These are phyloP conservation scores for Ceratobasidium sp. DNA, from an alignment of 1,284 basidiomycete genomes.

Conservation along the genomic window DNA sequence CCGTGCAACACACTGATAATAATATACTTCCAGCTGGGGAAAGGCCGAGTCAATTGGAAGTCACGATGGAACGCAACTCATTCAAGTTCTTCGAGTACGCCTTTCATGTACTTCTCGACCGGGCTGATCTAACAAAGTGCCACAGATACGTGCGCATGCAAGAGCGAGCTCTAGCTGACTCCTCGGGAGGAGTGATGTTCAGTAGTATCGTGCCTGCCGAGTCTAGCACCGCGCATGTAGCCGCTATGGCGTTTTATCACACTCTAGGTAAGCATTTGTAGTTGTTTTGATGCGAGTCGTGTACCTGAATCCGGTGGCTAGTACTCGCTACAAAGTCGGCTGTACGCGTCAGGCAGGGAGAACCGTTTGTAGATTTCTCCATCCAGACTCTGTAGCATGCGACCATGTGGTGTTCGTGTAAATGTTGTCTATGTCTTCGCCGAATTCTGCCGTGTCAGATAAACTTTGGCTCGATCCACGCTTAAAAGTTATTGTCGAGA, in stretches of 20 bases:
- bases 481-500: neutral
- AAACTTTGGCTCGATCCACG: neutral
- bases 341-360: constrained; percentile 64
- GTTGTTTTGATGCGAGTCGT: constrained; percentile 69
- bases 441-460: neutral
- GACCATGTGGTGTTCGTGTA: neutral
- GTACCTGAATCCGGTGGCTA: constrained; percentile 52
- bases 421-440: constrained; percentile 16
- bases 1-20: neutral
- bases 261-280: constrained; percentile 42
- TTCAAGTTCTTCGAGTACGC: constrained; percentile 80
- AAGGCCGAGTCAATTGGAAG: constrained; percentile 15
- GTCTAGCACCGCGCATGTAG: constrained; percentile 77
- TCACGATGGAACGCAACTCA: constrained; percentile 73
- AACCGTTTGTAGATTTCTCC: constrained; percentile 60
- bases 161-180: constrained; percentile 63
- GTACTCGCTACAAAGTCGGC: constrained; percentile 75
- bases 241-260: constrained; percentile 81
- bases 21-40: neutral
- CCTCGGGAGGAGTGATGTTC: constrained; percentile 61
- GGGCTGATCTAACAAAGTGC: neutral
- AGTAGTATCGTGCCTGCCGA: constrained; percentile 70
- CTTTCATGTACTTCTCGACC: neutral
- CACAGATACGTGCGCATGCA: constrained; percentile 81
- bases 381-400: constrained; percentile 20